A percentile compares a stretch with the other conserved stretches of the same genome.
Conservation (phyloP, 192 early-diverging fungal species). For the Rhizophagus clarus region DNA sequence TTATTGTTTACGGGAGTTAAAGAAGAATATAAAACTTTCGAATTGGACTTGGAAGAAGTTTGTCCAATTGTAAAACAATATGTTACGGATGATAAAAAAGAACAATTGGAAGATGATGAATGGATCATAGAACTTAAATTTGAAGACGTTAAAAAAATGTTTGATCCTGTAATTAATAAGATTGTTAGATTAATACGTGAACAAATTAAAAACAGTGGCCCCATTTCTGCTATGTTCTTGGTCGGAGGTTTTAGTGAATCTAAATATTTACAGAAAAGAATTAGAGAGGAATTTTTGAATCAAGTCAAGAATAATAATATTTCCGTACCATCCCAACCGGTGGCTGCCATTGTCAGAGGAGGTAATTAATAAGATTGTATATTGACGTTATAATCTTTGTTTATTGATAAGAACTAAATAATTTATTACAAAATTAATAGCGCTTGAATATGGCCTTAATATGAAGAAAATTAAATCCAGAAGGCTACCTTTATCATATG, state of each 20-base stretch:
- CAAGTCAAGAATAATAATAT: conserved; percentile 38
- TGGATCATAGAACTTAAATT: conserved; percentile 13
- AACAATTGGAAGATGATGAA: conserved; percentile 1
- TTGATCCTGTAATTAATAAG: conserved; percentile 46
- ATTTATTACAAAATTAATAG: conserved; percentile 2
- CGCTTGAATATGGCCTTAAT: conserved; percentile 42
- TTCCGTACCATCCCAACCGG: conserved; percentile 53
- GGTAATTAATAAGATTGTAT: background rate
- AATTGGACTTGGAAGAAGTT: background rate
- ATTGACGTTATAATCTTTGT: background rate
- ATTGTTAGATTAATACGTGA: conserved; percentile 47
- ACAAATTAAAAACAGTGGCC: conserved; percentile 40
- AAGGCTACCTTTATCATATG: conserved; percentile 4
- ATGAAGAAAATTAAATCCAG: conserved; percentile 5
- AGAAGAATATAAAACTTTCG: background rate
- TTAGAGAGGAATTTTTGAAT: conserved; percentile 45
- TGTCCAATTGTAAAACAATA: conserved; percentile 11
- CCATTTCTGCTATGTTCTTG: conserved; percentile 48
- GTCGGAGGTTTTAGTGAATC: conserved; percentile 54
- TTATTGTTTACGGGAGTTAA: background rate
- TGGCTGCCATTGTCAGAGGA: conserved; percentile 52
- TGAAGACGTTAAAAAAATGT: conserved; percentile 42
- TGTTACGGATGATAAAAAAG: background rate
- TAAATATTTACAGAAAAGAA: conserved; percentile 47
- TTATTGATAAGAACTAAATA: background rate